These are phyloP conservation scores for Panicum miliaceum DNA, from an alignment of 176 grass and related monocot genomes.

Conservation along the genomic window DNA sequence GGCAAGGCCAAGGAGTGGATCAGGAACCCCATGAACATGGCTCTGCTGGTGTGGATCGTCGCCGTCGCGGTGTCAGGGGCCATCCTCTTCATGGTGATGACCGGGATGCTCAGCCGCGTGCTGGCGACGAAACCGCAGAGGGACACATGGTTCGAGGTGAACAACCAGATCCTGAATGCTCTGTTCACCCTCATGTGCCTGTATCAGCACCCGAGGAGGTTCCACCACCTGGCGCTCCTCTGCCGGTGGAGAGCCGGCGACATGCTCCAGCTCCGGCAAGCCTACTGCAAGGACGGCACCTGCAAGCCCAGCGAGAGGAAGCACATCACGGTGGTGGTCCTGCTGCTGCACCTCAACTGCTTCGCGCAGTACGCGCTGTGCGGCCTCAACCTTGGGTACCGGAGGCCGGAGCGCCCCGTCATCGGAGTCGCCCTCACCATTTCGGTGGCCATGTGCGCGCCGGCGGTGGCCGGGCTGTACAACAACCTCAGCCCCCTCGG, in stretches of 20 bases:
- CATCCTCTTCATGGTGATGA: conserved; percentile 87
- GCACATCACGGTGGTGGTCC: conserved; percentile 70
- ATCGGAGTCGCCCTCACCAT: conserved; percentile 71
- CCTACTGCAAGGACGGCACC: conserved; percentile 64
- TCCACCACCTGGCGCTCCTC: conserved; percentile 61
- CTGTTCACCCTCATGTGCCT: conserved; percentile 84
- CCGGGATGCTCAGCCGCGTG: conserved; percentile 66
- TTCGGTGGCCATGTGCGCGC: conserved; percentile 53
- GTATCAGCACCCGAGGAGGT: conserved; percentile 64
- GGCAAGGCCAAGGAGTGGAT: conserved; percentile 50
- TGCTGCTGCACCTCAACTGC: conserved; percentile 78
- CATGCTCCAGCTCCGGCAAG: conserved; percentile 52
- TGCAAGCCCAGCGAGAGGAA: conserved; percentile 77
- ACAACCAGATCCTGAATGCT: conserved; percentile 80
- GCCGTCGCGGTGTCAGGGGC: conserved; percentile 68
- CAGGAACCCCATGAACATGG: conserved; percentile 71
- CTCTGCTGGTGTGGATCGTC: conserved; percentile 55
- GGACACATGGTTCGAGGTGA: conserved; percentile 74
- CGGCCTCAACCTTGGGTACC: conserved; percentile 67
- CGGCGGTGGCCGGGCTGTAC: conserved; percentile 68
- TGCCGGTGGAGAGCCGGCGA: conserved; percentile 60
- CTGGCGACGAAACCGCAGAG: conserved; percentile 50
- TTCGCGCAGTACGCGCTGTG: conserved; percentile 78
- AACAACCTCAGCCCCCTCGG: conserved; percentile 73
- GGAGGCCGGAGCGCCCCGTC: conserved; percentile 43